Evolutionary conservation across 2,329 filamentous ascomycete genomes (phyloP).

Genomic region (Penicillium nordicum): DNA sequence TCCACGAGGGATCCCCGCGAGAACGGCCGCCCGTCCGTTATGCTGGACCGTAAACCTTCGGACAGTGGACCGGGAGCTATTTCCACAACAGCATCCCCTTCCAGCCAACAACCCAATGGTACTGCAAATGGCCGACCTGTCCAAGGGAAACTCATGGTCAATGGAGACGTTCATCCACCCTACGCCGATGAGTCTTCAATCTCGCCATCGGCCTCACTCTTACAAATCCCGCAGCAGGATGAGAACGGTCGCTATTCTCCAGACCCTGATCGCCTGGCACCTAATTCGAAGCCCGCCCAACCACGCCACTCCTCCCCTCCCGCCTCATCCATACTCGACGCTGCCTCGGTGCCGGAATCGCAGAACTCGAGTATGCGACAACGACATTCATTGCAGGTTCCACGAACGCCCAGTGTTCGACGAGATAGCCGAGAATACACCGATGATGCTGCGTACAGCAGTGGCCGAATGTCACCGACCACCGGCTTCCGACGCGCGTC

Average conservation of each 20-base stretch:
- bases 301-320: conserved; percentile 42
- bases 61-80: conserved; percentile 28
- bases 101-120: conserved; percentile 30
- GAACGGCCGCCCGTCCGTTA: conserved; percentile 26
- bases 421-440: conserved; percentile 62
- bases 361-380: conserved; percentile 65
- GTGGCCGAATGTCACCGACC: conserved; percentile 77
- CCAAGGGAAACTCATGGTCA: conserved; percentile 28
- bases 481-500: conserved; percentile 70
- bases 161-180: conserved; percentile 31
- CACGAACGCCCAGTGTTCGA: conserved; percentile 63
- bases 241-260: conserved; percentile 30
- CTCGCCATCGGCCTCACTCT: conserved; percentile 28
- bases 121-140: conserved; percentile 21
- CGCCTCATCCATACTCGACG: conserved; percentile 58
- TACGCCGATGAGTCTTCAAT: conserved; percentile 32
- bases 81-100: conserved; percentile 24
- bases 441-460: conserved; percentile 62
- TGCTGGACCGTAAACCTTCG: conserved; percentile 30
- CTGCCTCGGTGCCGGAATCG: conserved; percentile 52
- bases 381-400: conserved; percentile 84
- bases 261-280: conserved; percentile 31
- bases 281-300: conserved; percentile 25
- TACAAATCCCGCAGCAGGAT: conserved; percentile 36
- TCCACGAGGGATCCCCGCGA: conserved; percentile 34